These are phyloP conservation scores for Kwoniella dendrophila DNA, from an alignment of 768 basidiomycete species.

Conservation along the genomic window DNA sequence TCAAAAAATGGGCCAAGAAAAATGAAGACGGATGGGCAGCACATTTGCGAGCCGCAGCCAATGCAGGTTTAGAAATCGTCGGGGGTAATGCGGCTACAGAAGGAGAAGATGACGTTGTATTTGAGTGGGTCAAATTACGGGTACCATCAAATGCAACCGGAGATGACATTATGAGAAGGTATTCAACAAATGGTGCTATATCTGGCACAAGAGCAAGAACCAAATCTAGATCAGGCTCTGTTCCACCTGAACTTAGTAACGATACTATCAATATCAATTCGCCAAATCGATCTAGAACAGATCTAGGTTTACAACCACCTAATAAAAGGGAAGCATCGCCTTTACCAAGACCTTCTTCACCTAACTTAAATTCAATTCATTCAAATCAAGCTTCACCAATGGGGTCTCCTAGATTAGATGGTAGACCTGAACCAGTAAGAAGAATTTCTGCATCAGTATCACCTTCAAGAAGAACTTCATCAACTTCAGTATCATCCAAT, in stretches of 20 bases:
- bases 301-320: conserved; percentile 21
- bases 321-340: conserved; percentile 11
- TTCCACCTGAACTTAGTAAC: background rate
- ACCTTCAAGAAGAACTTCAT: conserved; percentile 18
- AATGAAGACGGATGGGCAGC: conserved; percentile 49
- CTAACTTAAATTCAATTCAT: conserved; percentile 10
- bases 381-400: conserved; percentile 5
- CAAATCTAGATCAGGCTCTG: conserved; percentile 7
- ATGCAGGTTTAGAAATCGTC: conserved; percentile 39
- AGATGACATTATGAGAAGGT: conserved; percentile 18
- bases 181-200: conserved; percentile 16
- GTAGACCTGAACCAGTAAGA: conserved; percentile 35
- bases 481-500: too few relatives aligned
- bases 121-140: conserved; percentile 53
- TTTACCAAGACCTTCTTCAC: conserved; percentile 12
- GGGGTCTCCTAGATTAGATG: conserved; percentile 27
- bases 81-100: conserved; percentile 24
- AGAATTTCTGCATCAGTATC: conserved; percentile 31
- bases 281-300: conserved; percentile 11
- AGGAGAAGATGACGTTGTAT: conserved; percentile 49
- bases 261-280: conserved; percentile 6
- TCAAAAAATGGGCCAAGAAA: conserved; percentile 49
- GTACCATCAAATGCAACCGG: conserved; percentile 21
- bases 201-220: conserved; percentile 12
- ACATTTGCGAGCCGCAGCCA: conserved; percentile 39